Base-by-base conservation (phyloP, 192 early-diverging fungal genomes). In the Cetraspora pellucida region DNA sequence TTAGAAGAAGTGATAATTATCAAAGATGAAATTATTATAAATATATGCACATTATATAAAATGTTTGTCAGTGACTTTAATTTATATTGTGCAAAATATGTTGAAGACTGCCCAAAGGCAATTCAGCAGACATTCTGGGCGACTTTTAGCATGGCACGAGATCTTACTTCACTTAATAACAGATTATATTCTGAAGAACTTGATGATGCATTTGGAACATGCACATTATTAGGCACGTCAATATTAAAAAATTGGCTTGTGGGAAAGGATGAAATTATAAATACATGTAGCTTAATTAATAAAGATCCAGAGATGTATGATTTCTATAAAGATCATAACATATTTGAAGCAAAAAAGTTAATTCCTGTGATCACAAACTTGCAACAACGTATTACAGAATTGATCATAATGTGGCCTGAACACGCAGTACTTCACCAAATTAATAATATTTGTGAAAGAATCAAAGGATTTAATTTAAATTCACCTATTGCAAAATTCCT, bases 401-500 rank as follows among this genome's bases (percentile, higher is more conserved):
- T 98, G 23, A 63, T 95, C 2, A 81, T 83, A 16, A 87, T 92
- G 65, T 99, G 96, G 96, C 91, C 97, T 0, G 96, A 97, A 37
- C 96, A 99, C 75, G 89, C 92, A 7, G 92, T 94, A 28, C 84
- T 99, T 23, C 84, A 91, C 61, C 91, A 95, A 58, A 81, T 99
- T 27, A 80, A 92, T 66, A 85, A 85, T 11, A 82, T 94, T 47
- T 83, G 82, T 47, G 67, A 78, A 45, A 87, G 90, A 17, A 76
- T 94, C 16, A 76, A 90, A 14, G 78, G 79, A 9, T 95, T 97
- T 79, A 81, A 93, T 0, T 86, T 95, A 60, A 84, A 82, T 27
- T 92, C 96, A 9, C 95, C 98, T 1, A 81, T 97, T 50, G 94
- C 96, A 78, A 96, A 96, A 83, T 87, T 97, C 25, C 77, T 99